Base-by-base conservation (phyloP, 2,329 filamentous ascomycete genomes). In the Arthroderma sp. region DNA sequence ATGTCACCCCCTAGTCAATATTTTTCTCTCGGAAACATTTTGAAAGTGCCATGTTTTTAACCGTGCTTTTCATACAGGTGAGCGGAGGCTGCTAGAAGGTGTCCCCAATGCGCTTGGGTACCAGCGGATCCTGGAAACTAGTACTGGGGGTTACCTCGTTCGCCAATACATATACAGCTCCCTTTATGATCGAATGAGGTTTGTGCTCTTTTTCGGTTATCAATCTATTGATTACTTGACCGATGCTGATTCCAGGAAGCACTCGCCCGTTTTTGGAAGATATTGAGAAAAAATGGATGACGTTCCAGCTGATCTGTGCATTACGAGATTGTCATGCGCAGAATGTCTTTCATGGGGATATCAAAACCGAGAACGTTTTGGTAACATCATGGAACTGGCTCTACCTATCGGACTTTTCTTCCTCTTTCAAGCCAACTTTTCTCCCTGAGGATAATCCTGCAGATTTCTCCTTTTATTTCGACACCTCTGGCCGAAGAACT, bases 331-430 rank as follows among this genome's bases (percentile, higher is more conserved):
- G 89, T 66, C 93, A 98, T 70, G 79, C 86, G 28, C 81, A 86
- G 51, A 88, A 94, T 65, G 79, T 98, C 55, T 97, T 91, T 69
- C 93, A 98, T 69, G 94, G 93, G 58, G 94, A 98, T 68, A 97
- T 98, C 76, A 98, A 98, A 77, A 93, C 91, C 1, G 91, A 98
- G 72, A 98, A 98, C 66, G 83, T 95, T 37, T 77, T 98, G 52
- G 91, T 98, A 54, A 98, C 93, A 0, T 97, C 93, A 5, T 98
- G 93, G 93, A 96, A 97, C 74, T 98, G 94, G 93, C 79, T 98
- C 1, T 98, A 97, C 69, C 79, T 98, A 38, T 86, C 91, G n/a
- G 93, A 98, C 71, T 98, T 97, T 70, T 95, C 91, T 2, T 90
- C 91, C 0, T 86, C 88, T 0, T 97, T 95, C 76, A 98, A 98